Evolutionary conservation across 768 basidiomycete genomes (phyloP), one percentile per base, ranked within the genome.

Genomic region (Rhodocollybia butyracea): DNA sequence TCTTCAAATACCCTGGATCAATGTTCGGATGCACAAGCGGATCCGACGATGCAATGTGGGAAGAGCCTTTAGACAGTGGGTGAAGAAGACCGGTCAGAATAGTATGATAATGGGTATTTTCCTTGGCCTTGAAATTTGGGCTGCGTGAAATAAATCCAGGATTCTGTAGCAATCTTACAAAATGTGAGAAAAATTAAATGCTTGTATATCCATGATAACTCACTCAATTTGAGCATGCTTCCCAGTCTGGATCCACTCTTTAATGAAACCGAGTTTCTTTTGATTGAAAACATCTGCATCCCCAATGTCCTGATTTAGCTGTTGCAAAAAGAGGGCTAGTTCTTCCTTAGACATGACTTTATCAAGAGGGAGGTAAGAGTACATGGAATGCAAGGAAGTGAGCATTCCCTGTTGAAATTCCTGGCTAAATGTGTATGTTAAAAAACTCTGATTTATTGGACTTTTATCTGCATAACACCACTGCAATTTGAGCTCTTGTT

Each of bases 1-100:
- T 63, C 19, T 59, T 57, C 41, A 76, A 70, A 64, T 75, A 77
- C 50, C 71, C 65, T 3, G 76, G 76, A 60, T 82, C 73, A 62
- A 83, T 79, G 5, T 61, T 54, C 1, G 81, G 81, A n/a, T 68
- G 47, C 17, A 64, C 63, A 56, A 76, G 73, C 6, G 76, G 68
- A 60, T 73, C 66, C 12, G 70, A 65, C 3, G 77, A 75, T 42
- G 65, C 72, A 57, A 80, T 70, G 43, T 75, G 70, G 43, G 80
- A 68, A 2, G 65, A 65, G 8, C 79, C 80, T 27, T 75, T 66
- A 15, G 75, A 73, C 54, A 74, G 62, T 11, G 72, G 68, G 57
- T 73, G 73, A 54, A 71, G 63, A 6, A 72, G 57, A 15, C 55
- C 59, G 12, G 45, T 42, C 10, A 61, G 39, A 5, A 68, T 38